These are phyloP conservation scores for Trichophyton benhamiae DNA, from an alignment of 2,329 filamentous ascomycete genomes.

Conservation along the genomic window DNA sequence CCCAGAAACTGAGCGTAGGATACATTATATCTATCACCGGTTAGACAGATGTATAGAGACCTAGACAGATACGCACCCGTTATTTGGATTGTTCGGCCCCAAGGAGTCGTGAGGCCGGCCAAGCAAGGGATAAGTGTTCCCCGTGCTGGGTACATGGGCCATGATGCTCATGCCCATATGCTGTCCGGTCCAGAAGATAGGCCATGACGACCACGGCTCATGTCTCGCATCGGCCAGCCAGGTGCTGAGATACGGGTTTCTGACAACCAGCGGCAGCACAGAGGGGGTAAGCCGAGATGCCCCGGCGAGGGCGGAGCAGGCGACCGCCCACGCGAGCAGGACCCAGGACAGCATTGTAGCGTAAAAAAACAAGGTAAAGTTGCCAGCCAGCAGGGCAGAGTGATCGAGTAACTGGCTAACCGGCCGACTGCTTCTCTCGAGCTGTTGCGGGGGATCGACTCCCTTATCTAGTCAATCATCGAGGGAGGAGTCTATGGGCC, in stretches of 20 bases:
- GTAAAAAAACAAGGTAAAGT: not conserved
- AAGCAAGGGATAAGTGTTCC: slow-evolving; percentile 50
- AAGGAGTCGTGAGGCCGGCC: slow-evolving; percentile 55
- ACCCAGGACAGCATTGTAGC: slow-evolving; percentile 7
- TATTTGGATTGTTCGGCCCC: slow-evolving; percentile 16
- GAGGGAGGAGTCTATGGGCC: not conserved
- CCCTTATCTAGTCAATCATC: not conserved
- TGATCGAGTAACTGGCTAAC: not conserved
- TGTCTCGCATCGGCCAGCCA: slow-evolving; percentile 62
- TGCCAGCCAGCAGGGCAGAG: not conserved
- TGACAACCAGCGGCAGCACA: slow-evolving; percentile 60
- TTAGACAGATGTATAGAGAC: not conserved
- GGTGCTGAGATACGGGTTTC: slow-evolving; percentile 65
- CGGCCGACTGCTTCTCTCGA: too few species aligned
- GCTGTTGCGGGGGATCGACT: not conserved
- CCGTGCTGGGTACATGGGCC: slow-evolving; percentile 48
- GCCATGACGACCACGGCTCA: slow-evolving; percentile 71
- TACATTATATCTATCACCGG: slow-evolving; percentile 37
- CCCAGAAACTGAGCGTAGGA: slow-evolving; percentile 49
- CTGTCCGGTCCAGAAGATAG: slow-evolving; percentile 69
- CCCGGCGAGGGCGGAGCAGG: slow-evolving; percentile 31
- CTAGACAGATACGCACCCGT: slow-evolving; percentile 25
- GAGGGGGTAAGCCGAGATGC: slow-evolving; percentile 49
- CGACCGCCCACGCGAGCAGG: slow-evolving; percentile 22
- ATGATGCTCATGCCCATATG: slow-evolving; percentile 54